Evolutionary conservation across 306 rosid genomes (phyloP).

Genomic region (Cucurbita argyrosperma): DNA sequence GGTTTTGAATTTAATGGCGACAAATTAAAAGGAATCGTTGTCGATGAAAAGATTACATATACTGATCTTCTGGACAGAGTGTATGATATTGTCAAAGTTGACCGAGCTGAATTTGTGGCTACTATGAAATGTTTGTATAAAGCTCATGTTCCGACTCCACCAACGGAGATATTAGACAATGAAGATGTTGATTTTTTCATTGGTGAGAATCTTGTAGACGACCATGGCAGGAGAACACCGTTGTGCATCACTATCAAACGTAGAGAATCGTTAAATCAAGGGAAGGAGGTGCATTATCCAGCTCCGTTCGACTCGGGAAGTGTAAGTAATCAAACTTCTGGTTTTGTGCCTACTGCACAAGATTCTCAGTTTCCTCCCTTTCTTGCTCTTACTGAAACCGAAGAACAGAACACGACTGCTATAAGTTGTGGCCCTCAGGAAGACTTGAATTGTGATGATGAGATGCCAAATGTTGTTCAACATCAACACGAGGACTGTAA

Average conservation of each 20-base stretch:
- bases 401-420: conserved; percentile 4
- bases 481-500: background rate
- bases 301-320: conserved; percentile 1
- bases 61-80: conserved; percentile 1
- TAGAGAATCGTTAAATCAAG: background rate
- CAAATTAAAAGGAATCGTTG: background rate
- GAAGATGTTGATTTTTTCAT: conserved; percentile 7
- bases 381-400: conserved; percentile 5
- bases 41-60: conserved; percentile 1
- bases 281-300: conserved; percentile 1
- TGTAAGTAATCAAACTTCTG: conserved; percentile 7
- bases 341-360: conserved; percentile 5
- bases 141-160: conserved; percentile 7
- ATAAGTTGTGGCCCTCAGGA: conserved; percentile 2
- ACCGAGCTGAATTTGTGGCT: conserved; percentile 3
- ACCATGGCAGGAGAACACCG: conserved; percentile 2
- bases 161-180: conserved; percentile 3
- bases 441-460: conserved; percentile 4
- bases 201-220: conserved; percentile 7
- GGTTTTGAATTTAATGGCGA: conserved; percentile 5
- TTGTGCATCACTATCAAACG: conserved; percentile 3
- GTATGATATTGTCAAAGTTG: conserved; percentile 6
- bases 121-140: conserved; percentile 5
- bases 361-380: conserved; percentile 2
- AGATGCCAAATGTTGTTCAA: conserved; percentile 2